Evolutionary conservation across 768 basidiomycete genomes (phyloP), one percentile per base, ranked within the genome.

Genomic region (Pisolithus orientalis): DNA sequence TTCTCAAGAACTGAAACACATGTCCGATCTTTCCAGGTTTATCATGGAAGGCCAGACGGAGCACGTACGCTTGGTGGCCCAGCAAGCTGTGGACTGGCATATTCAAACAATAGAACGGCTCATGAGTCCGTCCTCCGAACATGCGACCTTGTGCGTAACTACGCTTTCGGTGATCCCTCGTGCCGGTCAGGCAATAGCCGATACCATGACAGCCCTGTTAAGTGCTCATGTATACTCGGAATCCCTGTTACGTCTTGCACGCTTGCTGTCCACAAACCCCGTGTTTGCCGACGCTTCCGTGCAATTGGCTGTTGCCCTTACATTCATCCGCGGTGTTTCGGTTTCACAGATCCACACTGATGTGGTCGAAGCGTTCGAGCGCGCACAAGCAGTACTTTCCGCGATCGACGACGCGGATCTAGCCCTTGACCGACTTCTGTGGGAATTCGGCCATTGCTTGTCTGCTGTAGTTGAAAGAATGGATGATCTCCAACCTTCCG

Each of bases 1-100:
- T 8, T 59, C 68, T n/a, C 80, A 85, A 56, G 84, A 87, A 54
- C 59, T 85, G 53, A 80, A 79, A 62, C 67, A 73, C n/a, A 66
- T 85, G 43, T 66, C 66, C 6, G 64, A 63, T 11, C 61, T 67
- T 21, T 66, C 82, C 21, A 69, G 71, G 47, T 55, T 57, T 2
- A 62, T 82, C 43, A 63, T 68, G 13, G 55, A 57, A 32, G 40
- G 53, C 8, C 53, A 62, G 44, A 57, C 65, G 5, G 67, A 66
- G 31, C 69, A 76, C 7, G 67, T 72, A 44, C 69, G 65, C 10
- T 55, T 65, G 2, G 57, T 81, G 53, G 59, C 72, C 31, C 76
- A 76, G 47, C 73, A 80, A 51, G 78, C 81, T 51, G 68, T 81
- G 37, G 72, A 72, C 27, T 61, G 79, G 5, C 71, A 72, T 29